Conservation (phyloP, 148 eudicot genomes). For the Camellia granthamiana region DNA sequence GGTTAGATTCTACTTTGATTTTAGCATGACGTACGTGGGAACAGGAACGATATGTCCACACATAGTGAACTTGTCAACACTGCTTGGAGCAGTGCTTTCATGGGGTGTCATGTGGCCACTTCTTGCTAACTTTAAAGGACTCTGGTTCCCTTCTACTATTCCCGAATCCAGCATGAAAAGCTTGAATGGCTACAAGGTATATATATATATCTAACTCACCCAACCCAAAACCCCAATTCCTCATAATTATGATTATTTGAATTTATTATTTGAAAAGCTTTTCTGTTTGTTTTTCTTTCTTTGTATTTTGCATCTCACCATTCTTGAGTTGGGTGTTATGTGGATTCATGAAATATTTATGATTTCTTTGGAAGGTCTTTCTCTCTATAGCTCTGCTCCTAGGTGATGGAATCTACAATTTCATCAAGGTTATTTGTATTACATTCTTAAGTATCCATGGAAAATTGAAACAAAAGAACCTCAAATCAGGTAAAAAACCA, state of each 20-base stretch:
- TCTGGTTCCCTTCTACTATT: slow-evolving; percentile 48
- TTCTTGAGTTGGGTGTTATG: too few relatives aligned
- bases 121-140: slow-evolving; percentile 38
- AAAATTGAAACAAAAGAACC: slow-evolving; percentile 25
- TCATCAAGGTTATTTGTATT: slow-evolving; percentile 40
- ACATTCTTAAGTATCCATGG: slow-evolving; percentile 31
- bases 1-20: slow-evolving; percentile 66
- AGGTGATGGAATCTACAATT: slow-evolving; percentile 71
- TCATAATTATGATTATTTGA: too few relatives aligned
- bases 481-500: slow-evolving; percentile 22
- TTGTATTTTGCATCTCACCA: not conserved
- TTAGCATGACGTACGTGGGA: slow-evolving; percentile 68
- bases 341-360: not conserved
- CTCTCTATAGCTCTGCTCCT: slow-evolving; percentile 75
- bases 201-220: too few relatives aligned
- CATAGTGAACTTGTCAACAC: slow-evolving; percentile 57
- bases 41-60: slow-evolving; percentile 75
- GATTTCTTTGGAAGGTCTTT: slow-evolving; percentile 48
- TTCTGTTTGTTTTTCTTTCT: not conserved
- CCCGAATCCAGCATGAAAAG: slow-evolving; percentile 56
- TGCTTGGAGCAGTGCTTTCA: slow-evolving; percentile 60
- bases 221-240: too few relatives aligned
- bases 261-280: too few relatives aligned
- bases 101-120: slow-evolving; percentile 81
- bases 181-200: slow-evolving; percentile 65